Conservation (phyloP, 768 basidiomycete genomes). For the Fomitopsis serialis region DNA sequence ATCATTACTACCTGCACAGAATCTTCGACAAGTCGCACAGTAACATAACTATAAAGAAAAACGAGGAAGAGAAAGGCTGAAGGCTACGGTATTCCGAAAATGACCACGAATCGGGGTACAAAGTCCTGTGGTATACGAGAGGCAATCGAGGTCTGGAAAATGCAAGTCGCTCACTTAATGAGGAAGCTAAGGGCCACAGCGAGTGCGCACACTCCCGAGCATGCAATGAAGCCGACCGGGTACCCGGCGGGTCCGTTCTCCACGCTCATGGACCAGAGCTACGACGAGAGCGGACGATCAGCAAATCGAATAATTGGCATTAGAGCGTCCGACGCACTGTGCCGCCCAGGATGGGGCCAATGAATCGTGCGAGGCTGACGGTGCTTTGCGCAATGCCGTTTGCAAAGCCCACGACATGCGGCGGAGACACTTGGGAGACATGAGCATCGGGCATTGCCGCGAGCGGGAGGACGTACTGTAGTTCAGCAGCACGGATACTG, state of each 20-base stretch:
- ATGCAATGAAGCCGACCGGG: slow-evolving; percentile 68
- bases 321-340: slow-evolving; percentile 45
- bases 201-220: slow-evolving; percentile 53
- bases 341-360: slow-evolving; percentile 83
- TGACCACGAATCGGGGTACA: background rate
- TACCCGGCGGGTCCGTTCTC: slow-evolving; percentile 65
- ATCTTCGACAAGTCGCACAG: too few species aligned
- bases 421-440: slow-evolving; percentile 72
- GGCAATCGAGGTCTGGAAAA: background rate
- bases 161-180: slow-evolving; percentile 44
- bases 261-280: slow-evolving; percentile 76
- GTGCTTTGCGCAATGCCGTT: slow-evolving; percentile 96
- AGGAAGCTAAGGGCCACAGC: slow-evolving; percentile 69
- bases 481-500: slow-evolving; percentile 82
- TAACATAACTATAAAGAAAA: too few species aligned
- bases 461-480: slow-evolving; percentile 49
- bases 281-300: background rate
- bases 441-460: background rate
- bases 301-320: background rate
- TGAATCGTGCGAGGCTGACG: slow-evolving; percentile 87
- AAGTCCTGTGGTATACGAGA: background rate
- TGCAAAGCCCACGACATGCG: slow-evolving; percentile 80
- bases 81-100: background rate
- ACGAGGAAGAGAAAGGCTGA: background rate
- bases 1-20: too few species aligned